phyloP scores from a whole-genome alignment of 2,329 filamentous ascomycete genomes.

The Aspergillus sp. region DNA sequence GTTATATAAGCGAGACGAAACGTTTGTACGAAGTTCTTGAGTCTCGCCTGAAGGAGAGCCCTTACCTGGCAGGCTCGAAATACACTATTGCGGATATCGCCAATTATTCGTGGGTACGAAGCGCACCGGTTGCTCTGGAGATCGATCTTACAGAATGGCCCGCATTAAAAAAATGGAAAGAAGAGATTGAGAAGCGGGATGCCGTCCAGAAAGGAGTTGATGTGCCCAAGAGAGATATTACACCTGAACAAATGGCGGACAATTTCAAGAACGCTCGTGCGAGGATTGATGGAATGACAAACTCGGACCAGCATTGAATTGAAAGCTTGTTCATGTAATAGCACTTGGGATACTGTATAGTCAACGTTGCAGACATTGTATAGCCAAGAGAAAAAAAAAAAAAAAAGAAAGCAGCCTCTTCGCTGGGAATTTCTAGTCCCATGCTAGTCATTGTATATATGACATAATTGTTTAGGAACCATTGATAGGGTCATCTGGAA shows the following conservation, averaged over 20 bases:
- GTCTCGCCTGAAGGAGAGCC: constrained; percentile 32
- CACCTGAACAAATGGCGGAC: constrained; percentile 5
- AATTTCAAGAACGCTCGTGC: constrained; percentile 10
- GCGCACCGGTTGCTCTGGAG: constrained; percentile 15
- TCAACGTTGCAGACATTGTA: no score
- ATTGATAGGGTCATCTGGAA: background rate
- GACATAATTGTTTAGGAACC: background rate
- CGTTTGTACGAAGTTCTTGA: constrained; percentile 44
- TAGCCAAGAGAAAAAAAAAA: no score
- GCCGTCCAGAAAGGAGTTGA: constrained; percentile 21
- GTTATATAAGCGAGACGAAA: constrained; percentile 45
- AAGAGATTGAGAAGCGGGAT: constrained; percentile 20
- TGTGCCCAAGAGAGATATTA: constrained; percentile 10
- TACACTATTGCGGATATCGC: constrained; percentile 45
- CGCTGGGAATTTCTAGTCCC: no score
- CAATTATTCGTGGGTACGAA: constrained; percentile 39
- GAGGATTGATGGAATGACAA: constrained; percentile 15
- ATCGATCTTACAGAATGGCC: constrained; percentile 27
- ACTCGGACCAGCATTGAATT: constrained; percentile 15
- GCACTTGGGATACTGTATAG: background rate
- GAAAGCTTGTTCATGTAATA: background rate
- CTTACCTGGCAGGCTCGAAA: constrained; percentile 42
- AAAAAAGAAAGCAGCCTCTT: no score
- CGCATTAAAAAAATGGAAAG: constrained; percentile 25
- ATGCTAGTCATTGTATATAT: background rate